These are phyloP conservation scores for Chrysanthemum lavandulifolium DNA, from an alignment of 129 eudicot genomes.

Conservation along the genomic window DNA sequence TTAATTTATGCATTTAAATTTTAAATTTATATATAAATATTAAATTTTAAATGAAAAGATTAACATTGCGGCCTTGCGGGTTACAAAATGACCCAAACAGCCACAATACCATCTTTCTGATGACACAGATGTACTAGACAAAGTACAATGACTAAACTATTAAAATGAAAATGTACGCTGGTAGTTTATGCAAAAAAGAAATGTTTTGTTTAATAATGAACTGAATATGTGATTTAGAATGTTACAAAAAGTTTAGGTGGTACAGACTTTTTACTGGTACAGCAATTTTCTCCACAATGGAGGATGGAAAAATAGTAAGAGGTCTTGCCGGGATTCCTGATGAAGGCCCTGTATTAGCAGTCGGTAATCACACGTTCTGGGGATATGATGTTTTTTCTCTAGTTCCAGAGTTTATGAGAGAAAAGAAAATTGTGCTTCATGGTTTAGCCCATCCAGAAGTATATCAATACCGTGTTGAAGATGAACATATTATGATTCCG, in stretches of 20 bases:
- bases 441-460: conserved; percentile 33
- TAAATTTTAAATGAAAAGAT: no score
- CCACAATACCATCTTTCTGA: no score
- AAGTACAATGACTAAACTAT: no score
- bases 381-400: conserved; percentile 62
- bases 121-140: no score
- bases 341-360: conserved; percentile 77
- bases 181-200: no score
- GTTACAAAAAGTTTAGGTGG: conserved; percentile 39
- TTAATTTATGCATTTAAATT: no score
- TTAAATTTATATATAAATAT: no score
- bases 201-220: background rate
- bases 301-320: conserved; percentile 78
- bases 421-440: conserved; percentile 42
- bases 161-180: no score
- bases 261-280: conserved; percentile 39
- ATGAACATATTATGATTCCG: conserved; percentile 19
- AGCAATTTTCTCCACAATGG: conserved; percentile 58
- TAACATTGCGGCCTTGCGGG: no score
- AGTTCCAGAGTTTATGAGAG: conserved; percentile 46
- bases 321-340: conserved; percentile 81
- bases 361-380: conserved; percentile 81
- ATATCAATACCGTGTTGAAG: conserved; percentile 17
- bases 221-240: background rate
- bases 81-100: no score